Evolutionary conservation across 148 eudicot genomes (phyloP).

Genomic region (Limonium bicolor): DNA sequence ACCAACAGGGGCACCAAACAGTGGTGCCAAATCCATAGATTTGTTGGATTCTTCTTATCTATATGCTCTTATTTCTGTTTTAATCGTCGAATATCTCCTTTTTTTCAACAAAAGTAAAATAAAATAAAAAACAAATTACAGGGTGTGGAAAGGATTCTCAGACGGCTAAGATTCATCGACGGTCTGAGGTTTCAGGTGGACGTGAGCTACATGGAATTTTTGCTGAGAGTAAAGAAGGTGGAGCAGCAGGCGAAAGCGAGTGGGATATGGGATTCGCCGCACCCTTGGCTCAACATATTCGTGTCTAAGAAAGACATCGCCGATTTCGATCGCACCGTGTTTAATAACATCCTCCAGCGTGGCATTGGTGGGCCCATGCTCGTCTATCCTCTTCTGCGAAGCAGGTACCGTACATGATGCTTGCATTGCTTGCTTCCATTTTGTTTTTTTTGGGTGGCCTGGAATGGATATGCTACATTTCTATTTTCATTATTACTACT

Average conservation of each 20-base stretch:
- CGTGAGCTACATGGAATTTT: slow-evolving; percentile 56
- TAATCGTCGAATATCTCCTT: too few relatives aligned
- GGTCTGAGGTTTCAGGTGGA: slow-evolving; percentile 40
- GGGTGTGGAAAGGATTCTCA: slow-evolving; percentile 38
- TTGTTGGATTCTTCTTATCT: too few relatives aligned
- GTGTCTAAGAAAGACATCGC: slow-evolving; percentile 52
- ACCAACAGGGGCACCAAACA: too few relatives aligned
- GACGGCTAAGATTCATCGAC: slow-evolving; percentile 28
- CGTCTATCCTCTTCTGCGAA: slow-evolving; percentile 66
- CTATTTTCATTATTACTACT: too few relatives aligned
- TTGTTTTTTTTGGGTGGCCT: too few relatives aligned
- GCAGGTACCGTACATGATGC: too few relatives aligned
- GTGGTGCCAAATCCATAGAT: too few relatives aligned
- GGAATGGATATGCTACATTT: too few relatives aligned
- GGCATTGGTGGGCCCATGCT: slow-evolving; percentile 93
- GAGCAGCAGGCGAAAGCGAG: slow-evolving; percentile 50
- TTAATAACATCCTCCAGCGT: slow-evolving; percentile 44
- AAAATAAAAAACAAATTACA: too few relatives aligned
- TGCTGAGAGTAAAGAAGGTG: slow-evolving; percentile 49
- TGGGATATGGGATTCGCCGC: slow-evolving; percentile 88
- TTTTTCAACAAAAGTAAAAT: too few relatives aligned
- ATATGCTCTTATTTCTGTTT: neutral
- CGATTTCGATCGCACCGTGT: slow-evolving; percentile 57
- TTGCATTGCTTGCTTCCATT: too few relatives aligned
- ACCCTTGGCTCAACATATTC: slow-evolving; percentile 82